phyloP scores from a whole-genome alignment of 1,139 yeast species.

The Citeromyces hawaiiensis region DNA sequence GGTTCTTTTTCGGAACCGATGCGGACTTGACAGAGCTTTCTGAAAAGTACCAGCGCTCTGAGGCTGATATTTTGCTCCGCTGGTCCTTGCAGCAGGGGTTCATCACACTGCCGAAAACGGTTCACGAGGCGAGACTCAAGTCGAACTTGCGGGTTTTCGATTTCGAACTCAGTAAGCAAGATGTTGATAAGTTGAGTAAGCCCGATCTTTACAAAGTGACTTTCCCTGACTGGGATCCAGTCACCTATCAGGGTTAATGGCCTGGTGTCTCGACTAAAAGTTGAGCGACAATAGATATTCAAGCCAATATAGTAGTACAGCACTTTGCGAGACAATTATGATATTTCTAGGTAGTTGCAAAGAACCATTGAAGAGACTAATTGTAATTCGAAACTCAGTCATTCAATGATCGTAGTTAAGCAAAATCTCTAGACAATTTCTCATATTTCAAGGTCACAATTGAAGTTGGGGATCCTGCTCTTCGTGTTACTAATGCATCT shows the following conservation, averaged over 20 bases:
- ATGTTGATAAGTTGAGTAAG: conserved; percentile 29
- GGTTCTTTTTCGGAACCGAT: conserved; percentile 35
- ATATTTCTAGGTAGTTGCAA: too few species aligned
- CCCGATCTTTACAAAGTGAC: conserved; percentile 14
- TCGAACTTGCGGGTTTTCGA: conserved; percentile 24
- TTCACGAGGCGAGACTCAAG: conserved; percentile 33
- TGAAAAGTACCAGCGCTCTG: conserved; percentile 18
- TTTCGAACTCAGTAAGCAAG: conserved; percentile 33
- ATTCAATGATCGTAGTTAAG: too few species aligned
- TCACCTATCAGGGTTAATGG: neutral
- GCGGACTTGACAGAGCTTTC: conserved; percentile 24
- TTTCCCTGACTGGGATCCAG: neutral
- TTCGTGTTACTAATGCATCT: too few species aligned
- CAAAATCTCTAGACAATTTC: too few species aligned
- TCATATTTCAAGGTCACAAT: too few species aligned
- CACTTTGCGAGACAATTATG: too few species aligned
- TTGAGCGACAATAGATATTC: too few species aligned
- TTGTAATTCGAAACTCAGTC: too few species aligned
- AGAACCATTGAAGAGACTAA: too few species aligned
- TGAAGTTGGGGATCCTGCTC: too few species aligned
- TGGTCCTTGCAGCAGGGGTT: conserved; percentile 51
- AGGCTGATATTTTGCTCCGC: conserved; percentile 29
- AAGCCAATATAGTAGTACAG: too few species aligned
- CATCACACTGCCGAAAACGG: conserved; percentile 63
- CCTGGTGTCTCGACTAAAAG: too few species aligned